Conservation (phyloP, 164 flowering plant species). For the Amborella trichopoda region DNA sequence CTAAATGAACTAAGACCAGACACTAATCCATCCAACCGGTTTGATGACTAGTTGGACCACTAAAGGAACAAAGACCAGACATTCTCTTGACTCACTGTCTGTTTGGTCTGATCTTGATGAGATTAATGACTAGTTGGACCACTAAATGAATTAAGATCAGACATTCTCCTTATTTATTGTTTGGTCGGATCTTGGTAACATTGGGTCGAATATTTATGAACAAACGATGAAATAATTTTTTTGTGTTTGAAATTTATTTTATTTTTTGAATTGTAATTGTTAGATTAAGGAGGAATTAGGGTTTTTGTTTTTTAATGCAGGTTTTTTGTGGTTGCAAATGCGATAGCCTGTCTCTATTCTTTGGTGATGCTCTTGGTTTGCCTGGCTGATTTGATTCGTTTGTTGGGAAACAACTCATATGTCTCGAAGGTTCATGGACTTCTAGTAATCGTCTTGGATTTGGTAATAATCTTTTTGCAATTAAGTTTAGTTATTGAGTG, state of each 20-base stretch:
- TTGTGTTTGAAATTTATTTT: background rate
- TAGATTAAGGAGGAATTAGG: background rate
- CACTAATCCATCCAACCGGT: too few species aligned
- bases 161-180: too few species aligned
- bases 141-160: too few species aligned
- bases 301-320: slow-evolving; percentile 21
- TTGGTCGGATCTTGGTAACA: too few species aligned
- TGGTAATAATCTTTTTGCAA: slow-evolving; percentile 27
- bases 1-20: too few species aligned
- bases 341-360: slow-evolving; percentile 38
- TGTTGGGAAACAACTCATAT: slow-evolving; percentile 24
- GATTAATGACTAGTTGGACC: too few species aligned
- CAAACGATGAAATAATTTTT: too few species aligned
- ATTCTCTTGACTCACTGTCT: too few species aligned
- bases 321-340: slow-evolving; percentile 71
- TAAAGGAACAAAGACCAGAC: too few species aligned
- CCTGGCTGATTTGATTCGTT: slow-evolving; percentile 1
- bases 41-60: too few species aligned
- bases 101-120: too few species aligned
- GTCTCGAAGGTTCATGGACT: slow-evolving; percentile 31
- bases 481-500: background rate
- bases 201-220: too few species aligned
- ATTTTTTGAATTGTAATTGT: background rate
- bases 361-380: slow-evolving; percentile 15
- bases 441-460: slow-evolving; percentile 37